Conservation (phyloP, 345 rosid genomes). For the Syzygium jambos region DNA sequence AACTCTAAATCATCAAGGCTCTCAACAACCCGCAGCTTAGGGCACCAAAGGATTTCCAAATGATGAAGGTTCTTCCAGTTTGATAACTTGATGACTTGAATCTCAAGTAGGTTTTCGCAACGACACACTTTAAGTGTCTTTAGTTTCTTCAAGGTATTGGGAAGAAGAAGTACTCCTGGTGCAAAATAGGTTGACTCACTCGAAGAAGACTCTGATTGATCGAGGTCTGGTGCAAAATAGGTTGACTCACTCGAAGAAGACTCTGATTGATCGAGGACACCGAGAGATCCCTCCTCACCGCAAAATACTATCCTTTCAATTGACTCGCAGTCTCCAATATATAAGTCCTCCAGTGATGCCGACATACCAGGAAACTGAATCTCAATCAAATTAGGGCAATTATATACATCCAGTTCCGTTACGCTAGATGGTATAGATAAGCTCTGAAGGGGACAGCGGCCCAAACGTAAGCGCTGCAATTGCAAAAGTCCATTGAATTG, state of each 20-base stretch:
- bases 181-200: neutral
- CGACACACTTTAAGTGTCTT: rapidly evolving
- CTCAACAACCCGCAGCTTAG: neutral
- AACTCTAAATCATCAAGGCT: neutral
- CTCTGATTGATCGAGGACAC: neutral
- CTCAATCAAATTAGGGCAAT: neutral
- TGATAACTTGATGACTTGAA: too few species aligned
- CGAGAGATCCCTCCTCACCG: neutral
- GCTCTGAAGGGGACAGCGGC: rapidly evolving
- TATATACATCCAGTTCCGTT: rapidly evolving
- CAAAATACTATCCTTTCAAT: neutral
- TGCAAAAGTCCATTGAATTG: rapidly evolving
- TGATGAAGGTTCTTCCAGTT: rapidly evolving
- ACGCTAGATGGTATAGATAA: neutral
- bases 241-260: neutral
- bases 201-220: neutral
- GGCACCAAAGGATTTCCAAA: rapidly evolving
- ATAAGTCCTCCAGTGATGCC: neutral
- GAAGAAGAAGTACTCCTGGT: neutral
- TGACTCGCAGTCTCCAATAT: rapidly evolving
- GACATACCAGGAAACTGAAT: neutral
- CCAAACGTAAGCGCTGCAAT: rapidly evolving
- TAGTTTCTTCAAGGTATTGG: neutral
- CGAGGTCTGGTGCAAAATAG: rapidly evolving
- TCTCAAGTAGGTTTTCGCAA: too few species aligned